Evolutionary conservation across 2,329 filamentous ascomycete genomes (phyloP), one percentile per base, ranked within the genome.

Genomic region (Colletotrichum trifolii): DNA sequence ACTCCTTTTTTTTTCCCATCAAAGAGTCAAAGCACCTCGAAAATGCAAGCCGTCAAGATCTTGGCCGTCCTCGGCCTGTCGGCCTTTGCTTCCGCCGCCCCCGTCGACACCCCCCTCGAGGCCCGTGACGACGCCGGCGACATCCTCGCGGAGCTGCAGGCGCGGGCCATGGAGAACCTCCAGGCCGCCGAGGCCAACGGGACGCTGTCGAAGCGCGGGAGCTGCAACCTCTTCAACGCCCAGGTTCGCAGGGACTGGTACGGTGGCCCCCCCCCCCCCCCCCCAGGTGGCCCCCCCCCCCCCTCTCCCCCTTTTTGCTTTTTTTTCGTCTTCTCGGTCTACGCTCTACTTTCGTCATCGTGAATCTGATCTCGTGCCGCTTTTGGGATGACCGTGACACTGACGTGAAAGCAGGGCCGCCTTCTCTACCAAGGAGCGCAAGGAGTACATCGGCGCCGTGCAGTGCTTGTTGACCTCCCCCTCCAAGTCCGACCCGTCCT

Each of bases 351-450:
- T 17, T 12, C 7, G 15, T 10, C 9, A 17, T 46, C 43, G 6
- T 9, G 7, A 33, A 46, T 11, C 8, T 17, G 6, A 1, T 13
- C 11, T 10, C 15, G 9, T 33, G 43, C 15, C 15, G 15, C 15
- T 25, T 25, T 4, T 25, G 25, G 3, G 25, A 4, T 5, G 25
- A 4, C 8, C 2, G 12, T 43, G 42, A 43, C 15, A n/a, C 5
- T 43, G 4, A 43, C 42, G 1, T n/a, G 7, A 8, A 15, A 55
- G 49, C 13, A 74, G 69, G 50, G 65, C 69, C 10, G 69, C 70
- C 35, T 64, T 69, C 46, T 71, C 69, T 40, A 70, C 67, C 9
- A 65, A 68, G 15, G 66, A 69, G 55, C 62, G 62, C 25, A 66
- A 68, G 56, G 59, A 59, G 6, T 69, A 66, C 54, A 68, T 69